A percentile compares a stretch with the other conserved stretches of the same genome.
Evolutionary conservation across 2,329 filamentous ascomycete species (phyloP).

Genomic region (Penicillium aurantiogriseum): DNA sequence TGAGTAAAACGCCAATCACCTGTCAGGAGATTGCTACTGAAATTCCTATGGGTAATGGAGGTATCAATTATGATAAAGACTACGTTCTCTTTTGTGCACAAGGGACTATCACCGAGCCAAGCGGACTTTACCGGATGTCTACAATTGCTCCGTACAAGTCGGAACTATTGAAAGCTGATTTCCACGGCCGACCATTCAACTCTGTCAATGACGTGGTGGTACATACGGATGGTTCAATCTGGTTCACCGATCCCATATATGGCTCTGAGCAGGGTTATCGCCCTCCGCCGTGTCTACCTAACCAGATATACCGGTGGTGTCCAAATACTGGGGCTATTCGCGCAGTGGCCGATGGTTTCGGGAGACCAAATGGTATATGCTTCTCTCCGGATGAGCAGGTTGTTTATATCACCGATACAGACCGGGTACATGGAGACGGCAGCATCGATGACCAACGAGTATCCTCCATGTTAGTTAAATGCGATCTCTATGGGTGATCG

Average conservation of each 20-base stretch:
- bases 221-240: background rate
- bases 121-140: background rate
- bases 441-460: background rate
- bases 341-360: background rate
- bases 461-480: background rate
- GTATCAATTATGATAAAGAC: background rate
- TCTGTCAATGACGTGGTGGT: background rate
- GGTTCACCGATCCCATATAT: background rate
- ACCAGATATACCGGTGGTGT: background rate
- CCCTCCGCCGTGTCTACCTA: background rate
- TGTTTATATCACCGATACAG: background rate
- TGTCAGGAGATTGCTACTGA: background rate
- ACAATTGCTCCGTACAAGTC: background rate
- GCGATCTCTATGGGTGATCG: background rate
- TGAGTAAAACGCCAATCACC: background rate
- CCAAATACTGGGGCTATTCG: background rate
- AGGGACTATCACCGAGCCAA: background rate
- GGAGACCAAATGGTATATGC: background rate
- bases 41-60: background rate
- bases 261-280: background rate
- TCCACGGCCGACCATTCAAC: background rate
- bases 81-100: background rate
- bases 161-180: background rate
- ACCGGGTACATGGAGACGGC: background rate
- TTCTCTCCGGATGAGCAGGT: background rate